These are phyloP conservation scores for Echites panduratus DNA, from an alignment of 257 asterid genomes.

Conservation along the genomic window DNA sequence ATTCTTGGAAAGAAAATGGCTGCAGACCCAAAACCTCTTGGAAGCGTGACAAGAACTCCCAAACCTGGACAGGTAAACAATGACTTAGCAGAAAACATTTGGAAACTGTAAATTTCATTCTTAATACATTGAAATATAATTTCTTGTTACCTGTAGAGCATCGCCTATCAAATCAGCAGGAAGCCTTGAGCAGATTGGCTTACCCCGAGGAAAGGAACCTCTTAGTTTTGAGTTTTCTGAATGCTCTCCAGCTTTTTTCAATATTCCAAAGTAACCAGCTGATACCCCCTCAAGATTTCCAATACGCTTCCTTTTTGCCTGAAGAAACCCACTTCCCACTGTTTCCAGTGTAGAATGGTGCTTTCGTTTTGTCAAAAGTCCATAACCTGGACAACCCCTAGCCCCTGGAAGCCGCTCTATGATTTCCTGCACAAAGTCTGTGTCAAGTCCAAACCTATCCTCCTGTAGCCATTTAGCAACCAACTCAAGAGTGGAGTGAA, in stretches of 20 bases:
- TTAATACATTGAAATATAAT: slow-evolving; percentile 2
- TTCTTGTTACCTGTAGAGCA: slow-evolving; percentile 65
- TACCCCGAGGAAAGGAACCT: slow-evolving; percentile 69
- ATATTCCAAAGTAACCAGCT: slow-evolving; percentile 33
- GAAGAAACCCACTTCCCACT: slow-evolving; percentile 72
- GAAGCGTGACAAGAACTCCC: slow-evolving; percentile 83
- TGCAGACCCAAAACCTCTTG: slow-evolving; percentile 65
- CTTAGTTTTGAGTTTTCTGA: slow-evolving; percentile 33
- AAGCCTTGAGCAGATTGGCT: slow-evolving; percentile 57
- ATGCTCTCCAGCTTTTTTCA: slow-evolving; percentile 33
- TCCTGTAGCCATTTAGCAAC: slow-evolving; percentile 62
- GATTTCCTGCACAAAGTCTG: slow-evolving; percentile 83
- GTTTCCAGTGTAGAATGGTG: slow-evolving; percentile 41
- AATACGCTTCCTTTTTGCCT: slow-evolving; percentile 50
- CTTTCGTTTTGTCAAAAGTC: slow-evolving; percentile 47
- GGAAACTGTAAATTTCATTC: slow-evolving; percentile 3
- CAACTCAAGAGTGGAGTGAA: slow-evolving; percentile 46
- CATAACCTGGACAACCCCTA: slow-evolving; percentile 55
- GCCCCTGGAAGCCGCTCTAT: slow-evolving; percentile 80
- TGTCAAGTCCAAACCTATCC: slow-evolving; percentile 77
- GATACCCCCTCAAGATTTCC: slow-evolving; percentile 22
- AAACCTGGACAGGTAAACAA: slow-evolving; percentile 50
- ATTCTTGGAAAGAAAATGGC: slow-evolving; percentile 64
- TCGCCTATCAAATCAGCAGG: slow-evolving; percentile 79
- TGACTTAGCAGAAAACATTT: slow-evolving; percentile 21